Evolutionary conservation across 2,329 filamentous ascomycete species (phyloP), one percentile per base, ranked within the genome.

Genomic region (Metarhizium guizhouense): DNA sequence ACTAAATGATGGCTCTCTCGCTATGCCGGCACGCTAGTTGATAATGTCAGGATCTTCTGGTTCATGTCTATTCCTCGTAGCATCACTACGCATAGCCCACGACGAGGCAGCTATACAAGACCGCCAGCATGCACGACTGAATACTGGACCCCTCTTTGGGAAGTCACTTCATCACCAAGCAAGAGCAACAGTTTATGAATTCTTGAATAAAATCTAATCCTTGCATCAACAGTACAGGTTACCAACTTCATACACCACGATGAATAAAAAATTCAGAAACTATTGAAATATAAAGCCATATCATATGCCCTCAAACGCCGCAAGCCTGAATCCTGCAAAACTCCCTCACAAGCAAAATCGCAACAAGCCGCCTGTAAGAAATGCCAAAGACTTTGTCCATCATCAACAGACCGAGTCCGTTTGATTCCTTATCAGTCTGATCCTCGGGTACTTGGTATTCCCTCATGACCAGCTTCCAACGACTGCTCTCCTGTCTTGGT

Each of bases 251-350:
- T 63, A 62, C 61, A 60, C 59, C 64, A 62, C 55, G 36, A 52
- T 14, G 52, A 14, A 36, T 43, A 30, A 34, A 18, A 25, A 57
- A 54, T 48, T 20, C 48, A 29, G 49, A 40, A 53, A 40, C 20
- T 49, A 18, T 18, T 30, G 14, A 65, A 63, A 56, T 63, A 59
- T 56, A 69, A n/a, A 67, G 60, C 61, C 64, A 63, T 65, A 34
- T 7, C 20, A 25, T 7, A 67, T 67, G 62, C 66, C 68, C 63
- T 63, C 58, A 61, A 70, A 70, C 68, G 68, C 68, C 68, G 60
- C 65, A 11, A 65, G 62, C 65, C 65, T 61, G 60, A 53, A 63
- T 66, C 64, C 65, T 67, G 63, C 67, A 55, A 65, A 67, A 49
- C 30, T 64, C 66, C 65, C 65, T 63, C 62, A 65, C 61, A 67